Evolutionary conservation across 305 asterid species (phyloP).

Genomic region (Caryopteris hybrid): DNA sequence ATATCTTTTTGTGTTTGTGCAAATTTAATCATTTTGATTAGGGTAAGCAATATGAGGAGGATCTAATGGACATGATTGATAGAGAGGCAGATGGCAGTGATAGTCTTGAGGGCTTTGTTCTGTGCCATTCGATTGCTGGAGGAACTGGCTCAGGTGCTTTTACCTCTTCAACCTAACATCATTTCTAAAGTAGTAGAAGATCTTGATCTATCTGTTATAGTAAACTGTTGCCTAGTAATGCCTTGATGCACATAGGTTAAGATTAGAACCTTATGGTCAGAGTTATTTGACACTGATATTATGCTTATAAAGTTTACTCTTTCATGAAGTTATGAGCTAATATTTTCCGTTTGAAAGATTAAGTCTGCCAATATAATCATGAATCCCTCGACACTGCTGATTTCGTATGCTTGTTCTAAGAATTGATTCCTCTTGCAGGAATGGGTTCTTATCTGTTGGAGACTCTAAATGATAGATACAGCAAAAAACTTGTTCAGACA

Average conservation of each 20-base stretch:
- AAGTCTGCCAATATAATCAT: background rate
- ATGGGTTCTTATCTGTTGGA: conserved; percentile 99
- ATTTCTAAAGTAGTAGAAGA: background rate
- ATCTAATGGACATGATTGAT: conserved; percentile 98
- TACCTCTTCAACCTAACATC: conserved; percentile 4
- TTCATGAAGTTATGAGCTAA: background rate
- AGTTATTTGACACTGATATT: background rate
- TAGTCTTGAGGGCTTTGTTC: conserved; percentile 98
- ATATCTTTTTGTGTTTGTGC: background rate
- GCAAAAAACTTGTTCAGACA: conserved; percentile 97
- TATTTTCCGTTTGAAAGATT: background rate
- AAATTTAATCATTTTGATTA: conserved; percentile 27
- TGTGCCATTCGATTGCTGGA: conserved; percentile 98
- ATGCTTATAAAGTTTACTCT: background rate
- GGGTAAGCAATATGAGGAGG: conserved; percentile 98
- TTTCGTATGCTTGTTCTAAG: conserved; percentile 10
- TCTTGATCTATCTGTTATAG: background rate
- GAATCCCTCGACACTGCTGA: background rate
- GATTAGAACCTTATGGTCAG: conserved; percentile 3
- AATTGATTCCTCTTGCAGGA: conserved; percentile 45
- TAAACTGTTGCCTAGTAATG: background rate
- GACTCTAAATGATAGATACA: conserved; percentile 91
- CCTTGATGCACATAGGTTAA: background rate
- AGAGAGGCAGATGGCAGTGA: conserved; percentile 99
- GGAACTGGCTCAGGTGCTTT: conserved; percentile 96